Evolutionary conservation across 225 moss, liverwort and hornwort species (phyloP), one percentile per base, ranked within the genome.

Genomic region (Thuidium tamariscinum): DNA sequence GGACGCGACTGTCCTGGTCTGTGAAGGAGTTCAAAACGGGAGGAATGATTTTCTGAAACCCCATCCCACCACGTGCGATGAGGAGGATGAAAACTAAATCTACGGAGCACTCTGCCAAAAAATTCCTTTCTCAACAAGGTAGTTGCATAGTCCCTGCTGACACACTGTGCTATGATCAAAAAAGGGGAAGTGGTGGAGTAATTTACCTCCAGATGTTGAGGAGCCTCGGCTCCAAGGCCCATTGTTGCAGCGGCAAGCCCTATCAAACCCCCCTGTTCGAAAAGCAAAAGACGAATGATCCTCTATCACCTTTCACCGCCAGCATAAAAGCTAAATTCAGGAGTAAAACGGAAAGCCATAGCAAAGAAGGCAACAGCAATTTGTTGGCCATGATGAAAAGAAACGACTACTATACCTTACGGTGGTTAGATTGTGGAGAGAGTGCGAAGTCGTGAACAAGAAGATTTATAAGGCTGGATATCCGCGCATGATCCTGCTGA

Each of bases 221-320:
- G 91, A 60, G 98, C 95, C 90, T 98, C 98, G 71, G 92, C 78
- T 65, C 95, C 96, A 78, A 98, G 92, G 57, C 98, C 98, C 91
- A 98, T 97, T 82, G 96, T 96, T 76, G 95, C 98, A 85, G 98
- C 98, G 71, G 98, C 98, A 75, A 98, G 95, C 81, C 94, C 98
- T 87, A 98, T 96, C 84, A 98, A 89, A 57, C 98, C 98, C 84
- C 98, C 98, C 98, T 97, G 93, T 70, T 87, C 69, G 70, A 85
- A 82, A 71, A 65, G 61, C 22, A 82, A 60, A 74, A 84, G 42
- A 68, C 25, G 7, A 77, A 57, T 84, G 71, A 84, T 56, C 56
- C 56, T 44, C 68, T 86, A 68, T 51, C 68, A 55, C 60, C 37
- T 74, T 73, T 68, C 66, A 84, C 77, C 41, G 36, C 73, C 70